phyloP scores from a whole-genome alignment of 768 basidiomycete genomes.

The Lactarius sanguifluus region DNA sequence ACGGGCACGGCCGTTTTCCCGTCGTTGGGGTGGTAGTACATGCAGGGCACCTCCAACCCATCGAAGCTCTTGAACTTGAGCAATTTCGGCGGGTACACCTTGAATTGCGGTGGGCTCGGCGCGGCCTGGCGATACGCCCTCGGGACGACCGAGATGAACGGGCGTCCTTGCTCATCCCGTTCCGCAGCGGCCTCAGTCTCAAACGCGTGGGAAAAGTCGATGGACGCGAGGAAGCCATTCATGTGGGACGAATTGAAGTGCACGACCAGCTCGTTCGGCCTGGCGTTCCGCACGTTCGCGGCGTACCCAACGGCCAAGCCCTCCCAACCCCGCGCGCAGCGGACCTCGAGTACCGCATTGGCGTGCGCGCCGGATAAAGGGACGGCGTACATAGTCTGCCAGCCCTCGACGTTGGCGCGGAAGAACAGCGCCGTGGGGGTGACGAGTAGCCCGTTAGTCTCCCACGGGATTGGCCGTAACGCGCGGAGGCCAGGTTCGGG shows the following conservation, averaged over 20 bases:
- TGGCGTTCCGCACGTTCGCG: slow-evolving; percentile 38
- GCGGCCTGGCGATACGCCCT: slow-evolving; percentile 39
- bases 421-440: slow-evolving; percentile 34
- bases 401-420: slow-evolving; percentile 43
- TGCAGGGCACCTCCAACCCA: slow-evolving; percentile 41
- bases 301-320: slow-evolving; percentile 33
- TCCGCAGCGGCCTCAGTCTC: slow-evolving; percentile 21
- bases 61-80: slow-evolving; percentile 45
- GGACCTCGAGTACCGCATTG: slow-evolving; percentile 33
- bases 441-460: slow-evolving; percentile 33
- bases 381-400: slow-evolving; percentile 31
- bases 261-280: slow-evolving; percentile 38
- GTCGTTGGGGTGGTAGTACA: slow-evolving; percentile 43
- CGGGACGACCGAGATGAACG: slow-evolving; percentile 35
- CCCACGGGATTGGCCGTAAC: slow-evolving; percentile 41
- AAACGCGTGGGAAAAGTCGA: slow-evolving; percentile 36
- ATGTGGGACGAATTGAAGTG: slow-evolving; percentile 37
- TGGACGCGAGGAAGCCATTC: slow-evolving; percentile 34
- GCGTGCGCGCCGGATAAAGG: slow-evolving; percentile 31
- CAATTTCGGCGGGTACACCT: slow-evolving; percentile 37
- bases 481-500: slow-evolving; percentile 37
- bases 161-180: slow-evolving; percentile 31
- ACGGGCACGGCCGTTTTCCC: slow-evolving; percentile 36
- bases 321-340: slow-evolving; percentile 31
- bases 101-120: slow-evolving; percentile 33